Evolutionary conservation across 257 asterid genomes (phyloP).

Genomic region (Striga asiatica): DNA sequence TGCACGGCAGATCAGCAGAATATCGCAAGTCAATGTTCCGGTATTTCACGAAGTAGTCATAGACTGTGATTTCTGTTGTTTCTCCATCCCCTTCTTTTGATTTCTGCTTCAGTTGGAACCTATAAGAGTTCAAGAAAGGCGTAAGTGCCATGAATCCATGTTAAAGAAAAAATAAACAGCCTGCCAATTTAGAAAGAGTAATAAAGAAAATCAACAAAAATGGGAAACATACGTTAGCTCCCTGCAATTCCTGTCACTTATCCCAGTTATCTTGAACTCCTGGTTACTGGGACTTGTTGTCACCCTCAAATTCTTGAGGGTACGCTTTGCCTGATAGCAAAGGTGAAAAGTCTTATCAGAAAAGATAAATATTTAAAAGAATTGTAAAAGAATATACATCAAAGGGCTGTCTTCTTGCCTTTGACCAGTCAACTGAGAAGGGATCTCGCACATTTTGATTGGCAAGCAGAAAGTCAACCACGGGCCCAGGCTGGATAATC

Average conservation of each 20-base stretch:
- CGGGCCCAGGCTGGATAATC: constrained; percentile 81
- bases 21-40: constrained; percentile 62
- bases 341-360: constrained; percentile 3
- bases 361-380: not conserved
- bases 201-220: constrained; percentile 1
- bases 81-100: constrained; percentile 50
- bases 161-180: no score
- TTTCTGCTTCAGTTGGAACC: constrained; percentile 63
- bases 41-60: constrained; percentile 75
- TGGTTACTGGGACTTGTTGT: constrained; percentile 63
- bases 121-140: constrained; percentile 15
- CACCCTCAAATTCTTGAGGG: constrained; percentile 70
- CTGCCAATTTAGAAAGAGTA: not conserved
- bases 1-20: constrained; percentile 89
- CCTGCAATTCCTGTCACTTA: constrained; percentile 65
- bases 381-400: not conserved
- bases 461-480: constrained; percentile 56
- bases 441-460: constrained; percentile 80
- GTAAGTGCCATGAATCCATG: not conserved
- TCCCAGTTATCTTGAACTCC: constrained; percentile 73
- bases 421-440: constrained; percentile 63
- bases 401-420: constrained; percentile 27
- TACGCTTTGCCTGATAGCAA: constrained; percentile 57
- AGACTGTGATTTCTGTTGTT: constrained; percentile 58
- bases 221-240: constrained; percentile 46